phyloP scores from a whole-genome alignment of 192 early-diverging fungal genomes.

The Gryganskiella cystojenkinii region DNA sequence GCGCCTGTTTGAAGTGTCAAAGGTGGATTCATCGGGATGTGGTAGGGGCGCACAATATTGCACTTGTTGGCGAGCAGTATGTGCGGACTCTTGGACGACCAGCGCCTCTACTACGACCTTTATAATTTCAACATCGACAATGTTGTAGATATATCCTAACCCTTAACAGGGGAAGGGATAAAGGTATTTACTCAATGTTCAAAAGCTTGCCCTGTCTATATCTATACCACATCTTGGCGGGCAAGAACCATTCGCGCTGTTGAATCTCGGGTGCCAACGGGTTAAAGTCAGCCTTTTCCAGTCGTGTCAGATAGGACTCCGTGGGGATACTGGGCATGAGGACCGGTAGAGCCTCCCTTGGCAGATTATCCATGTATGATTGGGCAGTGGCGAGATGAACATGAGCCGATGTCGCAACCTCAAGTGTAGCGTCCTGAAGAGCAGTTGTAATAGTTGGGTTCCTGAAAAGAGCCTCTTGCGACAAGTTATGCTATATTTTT shows the following conservation, averaged over 20 bases:
- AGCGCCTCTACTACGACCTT: too few relatives aligned
- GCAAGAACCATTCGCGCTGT: conserved; percentile 72
- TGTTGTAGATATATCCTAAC: too few relatives aligned
- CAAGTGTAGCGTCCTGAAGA: conserved; percentile 85
- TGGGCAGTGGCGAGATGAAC: conserved; percentile 80
- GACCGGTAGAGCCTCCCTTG: conserved; percentile 73
- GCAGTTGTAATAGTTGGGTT: conserved; percentile 60
- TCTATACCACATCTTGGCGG: conserved; percentile 68
- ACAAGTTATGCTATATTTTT: conserved; percentile 70
- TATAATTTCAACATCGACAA: too few relatives aligned
- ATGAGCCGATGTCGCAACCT: conserved; percentile 86
- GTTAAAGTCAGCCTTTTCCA: conserved; percentile 87
- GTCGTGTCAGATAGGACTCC: conserved; percentile 76
- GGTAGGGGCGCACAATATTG: too few relatives aligned
- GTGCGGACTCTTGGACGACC: too few relatives aligned
- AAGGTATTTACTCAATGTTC: conserved; percentile 33
- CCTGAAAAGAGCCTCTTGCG: conserved; percentile 80
- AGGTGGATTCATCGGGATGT: too few relatives aligned
- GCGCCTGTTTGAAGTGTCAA: too few relatives aligned
- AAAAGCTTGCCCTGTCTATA: conserved; percentile 55
- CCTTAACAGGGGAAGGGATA: too few relatives aligned
- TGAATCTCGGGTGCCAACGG: conserved; percentile 78
- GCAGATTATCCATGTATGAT: conserved; percentile 67
- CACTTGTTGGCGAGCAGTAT: too few relatives aligned
- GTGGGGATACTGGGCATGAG: conserved; percentile 76